Evolutionary conservation across 1,139 yeast species (phyloP).

Genomic region (Pneumocystis oryctolagi): DNA sequence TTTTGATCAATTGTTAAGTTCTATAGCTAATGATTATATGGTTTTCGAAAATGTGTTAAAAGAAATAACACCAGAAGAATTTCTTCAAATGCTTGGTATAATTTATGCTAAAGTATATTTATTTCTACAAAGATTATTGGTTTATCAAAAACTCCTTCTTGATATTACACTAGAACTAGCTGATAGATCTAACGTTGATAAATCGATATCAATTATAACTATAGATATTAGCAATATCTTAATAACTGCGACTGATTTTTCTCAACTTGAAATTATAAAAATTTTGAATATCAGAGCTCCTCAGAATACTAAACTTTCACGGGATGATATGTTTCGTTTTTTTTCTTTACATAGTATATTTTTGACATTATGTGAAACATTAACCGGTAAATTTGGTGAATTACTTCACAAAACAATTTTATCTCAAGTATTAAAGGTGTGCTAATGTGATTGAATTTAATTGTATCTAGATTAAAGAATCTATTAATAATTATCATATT

Average conservation of each 20-base stretch:
- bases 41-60: constrained; percentile 42
- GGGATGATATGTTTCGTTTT: constrained; percentile 44
- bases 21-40: constrained; percentile 20
- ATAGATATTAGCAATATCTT: constrained; percentile 29
- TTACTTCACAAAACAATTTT: constrained; percentile 34
- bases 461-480: constrained; percentile 48
- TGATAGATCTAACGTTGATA: constrained; percentile 9
- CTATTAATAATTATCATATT: constrained; percentile 43
- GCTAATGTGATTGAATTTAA: constrained; percentile 31
- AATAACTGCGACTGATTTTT: constrained; percentile 50
- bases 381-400: constrained; percentile 56
- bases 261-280: constrained; percentile 66
- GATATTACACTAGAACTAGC: constrained; percentile 53
- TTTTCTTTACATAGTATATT: constrained; percentile 56
- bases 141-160: constrained; percentile 64
- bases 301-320: constrained; percentile 39
- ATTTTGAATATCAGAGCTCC: constrained; percentile 66
- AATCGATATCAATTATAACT: background rate
- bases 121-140: constrained; percentile 54
- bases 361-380: constrained; percentile 68
- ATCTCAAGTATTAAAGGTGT: background rate
- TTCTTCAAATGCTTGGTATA: constrained; percentile 50
- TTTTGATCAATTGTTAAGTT: background rate
- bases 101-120: constrained; percentile 56
- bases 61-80: constrained; percentile 55